Evolutionary conservation across 1,284 basidiomycete species (phyloP), one percentile per base, ranked within the genome.

Genomic region (Rhodotorula sp.): DNA sequence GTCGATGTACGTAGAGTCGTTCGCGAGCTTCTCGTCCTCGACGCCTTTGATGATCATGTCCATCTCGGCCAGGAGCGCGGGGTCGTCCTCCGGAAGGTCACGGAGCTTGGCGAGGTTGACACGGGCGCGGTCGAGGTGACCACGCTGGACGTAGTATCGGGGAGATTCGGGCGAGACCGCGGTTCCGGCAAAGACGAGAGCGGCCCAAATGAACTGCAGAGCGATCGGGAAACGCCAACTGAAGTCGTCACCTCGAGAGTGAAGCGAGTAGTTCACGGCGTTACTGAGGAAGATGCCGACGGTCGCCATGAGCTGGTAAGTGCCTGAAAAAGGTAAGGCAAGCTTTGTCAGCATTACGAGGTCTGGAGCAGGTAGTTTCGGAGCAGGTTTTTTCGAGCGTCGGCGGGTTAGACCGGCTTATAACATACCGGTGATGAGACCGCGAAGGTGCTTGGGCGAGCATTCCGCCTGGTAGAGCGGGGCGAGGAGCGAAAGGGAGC

Each of bases 281-380:
- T 81, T 78, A 44, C 81, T 78, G 61, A 82, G 78, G 79, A 81
- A 82, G 72, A 62, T 62, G 42, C 61, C 61, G 18, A 62, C 22
- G 22, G 81, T 82, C 10, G 82, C 81, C 67, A 80, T 81, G 37
- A 83, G 79, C 75, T 84, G 83, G 81, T 83, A 84, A 69, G 79
- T 79, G 26, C 61, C 55, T 56, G 33, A 51, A 42, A 42, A 42
- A 42, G 10, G 37, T 42, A 14, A 2, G 37, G 37, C 12, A 14
- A 42, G 37, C 2, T 42, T 42, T 42, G 37, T 42, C 37, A 42
- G 37, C 48, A 22, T 20, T 49, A 24, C 48, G 12, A 49, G 3
- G 10, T 22, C n/a, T 8, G 20, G 22, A 49, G 18, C 48, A 22
- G 4, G 22, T n/a, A 6, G 7, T 49, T 20, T 6, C 48, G n/a